phyloP scores from a whole-genome alignment of 1,284 basidiomycete genomes.

The Rhodotorula sp. region DNA sequence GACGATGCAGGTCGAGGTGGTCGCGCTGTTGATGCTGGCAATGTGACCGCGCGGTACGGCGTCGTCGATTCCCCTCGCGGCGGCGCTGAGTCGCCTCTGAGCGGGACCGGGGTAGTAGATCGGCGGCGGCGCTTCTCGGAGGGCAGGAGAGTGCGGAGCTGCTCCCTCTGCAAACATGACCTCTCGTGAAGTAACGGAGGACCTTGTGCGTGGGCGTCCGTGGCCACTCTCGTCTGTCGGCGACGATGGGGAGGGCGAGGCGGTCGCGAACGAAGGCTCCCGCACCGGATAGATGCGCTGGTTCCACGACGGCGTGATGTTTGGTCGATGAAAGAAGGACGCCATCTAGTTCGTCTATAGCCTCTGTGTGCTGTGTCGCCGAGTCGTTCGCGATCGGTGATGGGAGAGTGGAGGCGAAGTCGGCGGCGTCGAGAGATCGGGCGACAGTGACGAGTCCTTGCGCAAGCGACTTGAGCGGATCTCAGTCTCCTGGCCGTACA shows the following conservation, averaged over 20 bases:
- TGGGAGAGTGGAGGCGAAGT: neutral
- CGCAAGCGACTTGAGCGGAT: too few relatives aligned
- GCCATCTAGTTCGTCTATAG: conserved; percentile 12
- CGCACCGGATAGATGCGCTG: conserved; percentile 33
- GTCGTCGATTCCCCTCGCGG: neutral
- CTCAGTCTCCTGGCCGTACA: too few relatives aligned
- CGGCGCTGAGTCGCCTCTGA: neutral
- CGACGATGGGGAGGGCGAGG: neutral
- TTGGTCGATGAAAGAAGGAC: conserved; percentile 16
- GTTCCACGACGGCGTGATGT: conserved; percentile 21
- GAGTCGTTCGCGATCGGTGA: neutral
- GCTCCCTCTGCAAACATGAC: neutral
- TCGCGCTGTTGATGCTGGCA: conserved; percentile 24
- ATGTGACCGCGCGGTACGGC: conserved; percentile 13
- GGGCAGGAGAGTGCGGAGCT: neutral
- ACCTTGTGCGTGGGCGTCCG: neutral
- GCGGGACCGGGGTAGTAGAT: conserved; percentile 5
- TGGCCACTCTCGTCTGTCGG: neutral
- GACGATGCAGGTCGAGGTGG: conserved; percentile 16
- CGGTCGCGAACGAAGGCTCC: conserved; percentile 25
- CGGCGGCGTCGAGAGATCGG: neutral
- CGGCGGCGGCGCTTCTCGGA: conserved; percentile 3
- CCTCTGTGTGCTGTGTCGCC: neutral
- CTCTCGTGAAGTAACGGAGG: neutral
- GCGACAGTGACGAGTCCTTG: too few relatives aligned